These are phyloP conservation scores for Lyophyllum shimeji DNA, from an alignment of 768 basidiomycete species.

Conservation along the genomic window DNA sequence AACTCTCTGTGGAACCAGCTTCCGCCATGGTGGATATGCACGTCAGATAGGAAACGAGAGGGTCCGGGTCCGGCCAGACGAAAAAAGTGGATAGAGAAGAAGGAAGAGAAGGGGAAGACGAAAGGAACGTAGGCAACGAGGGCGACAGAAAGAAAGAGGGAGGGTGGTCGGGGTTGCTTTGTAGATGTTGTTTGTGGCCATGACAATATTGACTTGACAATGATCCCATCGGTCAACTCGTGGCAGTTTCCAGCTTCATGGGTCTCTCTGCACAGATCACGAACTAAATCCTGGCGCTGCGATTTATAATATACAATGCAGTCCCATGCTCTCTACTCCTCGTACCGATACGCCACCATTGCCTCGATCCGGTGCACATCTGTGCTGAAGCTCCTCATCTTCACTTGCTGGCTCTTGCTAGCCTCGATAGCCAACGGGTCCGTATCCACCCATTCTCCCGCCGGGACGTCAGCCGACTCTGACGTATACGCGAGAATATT, in stretches of 20 bases:
- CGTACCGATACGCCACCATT: conserved; percentile 96
- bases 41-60: conserved; percentile 24
- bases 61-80: conserved; percentile 58
- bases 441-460: conserved; percentile 94
- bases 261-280: background rate
- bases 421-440: conserved; percentile 92
- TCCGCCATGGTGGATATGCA: conserved; percentile 49
- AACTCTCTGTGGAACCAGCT: conserved; percentile 76
- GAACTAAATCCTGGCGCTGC: background rate
- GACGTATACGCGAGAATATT: conserved; percentile 96
- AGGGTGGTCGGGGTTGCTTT: conserved; percentile 4
- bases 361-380: conserved; percentile 98
- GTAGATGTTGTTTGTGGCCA: conserved; percentile 24
- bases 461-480: conserved; percentile 89
- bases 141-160: conserved; percentile 8
- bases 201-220: conserved; percentile 22
- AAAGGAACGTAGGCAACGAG: conserved; percentile 17
- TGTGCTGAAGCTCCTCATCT: conserved; percentile 94
- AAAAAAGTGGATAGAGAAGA: conserved; percentile 15
- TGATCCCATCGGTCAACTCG: conserved; percentile 31
- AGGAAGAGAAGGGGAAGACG: conserved; percentile 20
- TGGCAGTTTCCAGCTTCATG: background rate
- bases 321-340: conserved; percentile 49
- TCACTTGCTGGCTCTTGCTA: conserved; percentile 90
- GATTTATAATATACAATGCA: background rate